Base-by-base conservation (phyloP, 768 basidiomycete genomes). In the Lactarius akahatsu region DNA sequence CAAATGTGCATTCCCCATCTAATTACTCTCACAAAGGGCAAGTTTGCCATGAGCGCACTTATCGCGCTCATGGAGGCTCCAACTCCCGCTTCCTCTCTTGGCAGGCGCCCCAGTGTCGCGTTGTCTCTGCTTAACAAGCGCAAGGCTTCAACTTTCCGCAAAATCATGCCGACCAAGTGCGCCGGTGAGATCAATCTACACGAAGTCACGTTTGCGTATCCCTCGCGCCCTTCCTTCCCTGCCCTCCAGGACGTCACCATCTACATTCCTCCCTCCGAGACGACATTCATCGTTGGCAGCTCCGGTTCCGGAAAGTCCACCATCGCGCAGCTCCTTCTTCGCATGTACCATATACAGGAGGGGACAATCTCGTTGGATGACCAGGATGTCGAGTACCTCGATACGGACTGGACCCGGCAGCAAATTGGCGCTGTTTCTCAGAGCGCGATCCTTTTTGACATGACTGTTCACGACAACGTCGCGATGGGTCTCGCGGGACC, bases 1-100 rank as follows among this genome's bases (percentile, higher is more conserved):
- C 94, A 97, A 74, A 86, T 90, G 82, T 87, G 87, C 72, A 86
- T 98, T 11, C 94, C 95, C 0, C 86, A 91, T 67, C 78, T 93
- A 71, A 88, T 95, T 68, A 77, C 81, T 36, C 78, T 97, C 66
- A 83, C 88, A 20, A 90, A 90, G 73, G 96, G 94, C 63, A 97
- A 96, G 74, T 85, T 85, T 62, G 86, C 91, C 4, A 88, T 94
- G 82, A 86, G 82, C 1, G 80, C 85, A 0, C 80, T 95, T 34
- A 73, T 93, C 36, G 78, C 82, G 2, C 81, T 92, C 66, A 82
- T 88, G 52, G 80, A 85, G 57, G 78, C 78, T 28, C 75, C 76
- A 5, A 59, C 72, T 16, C 70, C 74, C 11, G 65, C 13, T 63
- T 59, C 38, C 52, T 23, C 50, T 71, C 63, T 36, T 67, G 67